Base-by-base conservation (phyloP, 2,329 filamentous ascomycete genomes). In the Stenocarpella maydis region DNA sequence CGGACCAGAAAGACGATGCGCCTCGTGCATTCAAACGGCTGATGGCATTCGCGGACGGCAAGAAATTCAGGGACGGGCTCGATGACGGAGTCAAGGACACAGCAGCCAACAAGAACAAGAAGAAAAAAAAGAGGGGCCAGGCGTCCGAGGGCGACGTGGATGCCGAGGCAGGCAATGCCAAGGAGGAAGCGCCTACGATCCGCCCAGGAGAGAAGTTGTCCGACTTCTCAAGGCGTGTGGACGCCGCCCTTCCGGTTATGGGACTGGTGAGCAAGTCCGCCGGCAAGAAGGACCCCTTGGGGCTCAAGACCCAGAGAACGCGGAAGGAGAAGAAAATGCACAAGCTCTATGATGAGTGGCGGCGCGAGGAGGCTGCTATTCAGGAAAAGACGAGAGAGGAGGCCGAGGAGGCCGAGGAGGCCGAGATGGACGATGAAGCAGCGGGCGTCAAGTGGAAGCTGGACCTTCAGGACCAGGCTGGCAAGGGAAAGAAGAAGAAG, bases 21-120 rank as follows among this genome's bases (percentile, higher is more conserved):
- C 96, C 96, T 0, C 92, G 93, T 74, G 93, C 92, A 1, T 99
- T 99, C 80, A 88, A 89, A 71, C 90, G 94, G 15, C 82, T 98
- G 72, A 96, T 98, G 92, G 89, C 92, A 41, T 88, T 90, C 73
- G 87, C 91, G 49, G 80, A 83, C 19, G 85, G 88, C n/a, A 90
- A 89, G 76, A 87, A 85, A 71, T 79, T 86, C 12, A 85, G 86
- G 6, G 87, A 86, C 12, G 90, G 91, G 8, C 83, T 97, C 10
- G 91, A 97, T 77, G 88, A 96, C 72, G 92, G 92, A n/a, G 53
- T 65, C 69, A 55, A 71, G 65, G 47, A 74, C 77, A 60, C 52
- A 45, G 67, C 71, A 12, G 68, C 73, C 6, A 78, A 78, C 67
- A 78, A 76, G 39, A 79, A 77, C 66, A 76, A 75, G 37, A 71